Conservation (phyloP, 768 basidiomycete species). For the Podaxis rugospora region DNA sequence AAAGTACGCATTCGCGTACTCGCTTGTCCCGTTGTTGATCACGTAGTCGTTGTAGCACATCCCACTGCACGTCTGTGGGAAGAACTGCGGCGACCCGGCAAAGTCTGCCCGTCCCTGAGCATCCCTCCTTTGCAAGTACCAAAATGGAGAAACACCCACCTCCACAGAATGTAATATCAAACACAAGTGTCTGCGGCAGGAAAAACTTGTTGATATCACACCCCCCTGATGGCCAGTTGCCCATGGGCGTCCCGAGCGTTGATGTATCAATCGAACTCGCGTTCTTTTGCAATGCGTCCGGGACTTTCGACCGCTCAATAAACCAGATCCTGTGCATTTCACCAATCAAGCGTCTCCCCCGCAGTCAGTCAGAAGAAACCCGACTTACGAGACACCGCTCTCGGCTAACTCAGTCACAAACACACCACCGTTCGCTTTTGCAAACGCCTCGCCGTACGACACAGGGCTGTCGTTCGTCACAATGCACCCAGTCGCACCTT, state of each 20-base stretch:
- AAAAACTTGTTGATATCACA: constrained; percentile 13
- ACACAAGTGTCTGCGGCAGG: constrained; percentile 14
- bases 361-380: neutral
- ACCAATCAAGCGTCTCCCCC: constrained; percentile 14
- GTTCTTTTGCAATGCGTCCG: neutral
- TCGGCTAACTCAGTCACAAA: constrained; percentile 71
- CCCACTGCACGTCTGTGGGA: constrained; percentile 15
- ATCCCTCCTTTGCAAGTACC: neutral
- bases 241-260: constrained; percentile 14
- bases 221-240: constrained; percentile 13
- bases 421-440: constrained; percentile 62
- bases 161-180: constrained; percentile 15
- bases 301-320: constrained; percentile 12
- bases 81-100: constrained; percentile 13
- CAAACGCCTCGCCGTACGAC: constrained; percentile 67
- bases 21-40: constrained; percentile 11
- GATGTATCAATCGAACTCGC: constrained; percentile 14
- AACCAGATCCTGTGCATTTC: constrained; percentile 13
- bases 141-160: constrained; percentile 2
- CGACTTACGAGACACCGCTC: constrained; percentile 57
- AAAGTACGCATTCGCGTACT: constrained; percentile 15
- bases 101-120: constrained; percentile 7
- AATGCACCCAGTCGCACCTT: constrained; percentile 54
- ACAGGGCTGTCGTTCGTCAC: constrained; percentile 47
- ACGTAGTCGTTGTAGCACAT: constrained; percentile 14